Base-by-base conservation (phyloP, 2,329 filamentous ascomycete genomes). In the Trichocomaceae sp. region DNA sequence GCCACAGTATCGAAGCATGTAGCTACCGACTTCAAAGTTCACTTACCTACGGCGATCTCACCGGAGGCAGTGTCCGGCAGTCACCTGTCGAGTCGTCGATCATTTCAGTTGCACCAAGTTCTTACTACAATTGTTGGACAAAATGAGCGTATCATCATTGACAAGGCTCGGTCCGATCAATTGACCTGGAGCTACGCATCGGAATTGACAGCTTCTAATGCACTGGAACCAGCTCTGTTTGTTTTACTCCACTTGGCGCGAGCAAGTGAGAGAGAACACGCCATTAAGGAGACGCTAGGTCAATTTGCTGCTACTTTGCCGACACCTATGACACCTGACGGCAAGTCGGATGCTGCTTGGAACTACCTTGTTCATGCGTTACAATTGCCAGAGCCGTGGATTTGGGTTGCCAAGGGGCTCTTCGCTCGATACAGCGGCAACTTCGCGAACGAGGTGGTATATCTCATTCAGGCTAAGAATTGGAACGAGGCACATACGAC, bases 351-450 rank as follows among this genome's bases (percentile, higher is more conserved):
- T 58, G 66, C 73, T 15, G 78, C 72, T 52, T 89, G 84, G 69
- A 74, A 72, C 10, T 78, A 80, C 13, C 75, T 93, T 20, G 80
- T 80, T 0, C 74, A 79, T 45, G 83, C 82, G 31, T 81, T 91
- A 52, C 81, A 83, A 59, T 82, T 97, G 42, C 90, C 92, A 0
- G 72, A 79, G 1, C 70, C 80, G 3, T 95, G 92, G 90, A 79
- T 97, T 50, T 95, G 88, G 83, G 83, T 89, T 57, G 89, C 93
- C 17, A 88, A 91, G 66, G 91, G 91, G 12, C 78, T 92, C 13
- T 86, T 87, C 70, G 90, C 90, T 72, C 86, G 88, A 58, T 84
- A 85, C 56, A 83, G 81, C 64, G 83, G 84, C 59, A 83, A 91
- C 66, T 79, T 86, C 10, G 79, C 78, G 46, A 77, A 78, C 5